These are phyloP conservation scores for Blastomyces percursus DNA, from an alignment of 2,329 filamentous ascomycete genomes.

Conservation along the genomic window DNA sequence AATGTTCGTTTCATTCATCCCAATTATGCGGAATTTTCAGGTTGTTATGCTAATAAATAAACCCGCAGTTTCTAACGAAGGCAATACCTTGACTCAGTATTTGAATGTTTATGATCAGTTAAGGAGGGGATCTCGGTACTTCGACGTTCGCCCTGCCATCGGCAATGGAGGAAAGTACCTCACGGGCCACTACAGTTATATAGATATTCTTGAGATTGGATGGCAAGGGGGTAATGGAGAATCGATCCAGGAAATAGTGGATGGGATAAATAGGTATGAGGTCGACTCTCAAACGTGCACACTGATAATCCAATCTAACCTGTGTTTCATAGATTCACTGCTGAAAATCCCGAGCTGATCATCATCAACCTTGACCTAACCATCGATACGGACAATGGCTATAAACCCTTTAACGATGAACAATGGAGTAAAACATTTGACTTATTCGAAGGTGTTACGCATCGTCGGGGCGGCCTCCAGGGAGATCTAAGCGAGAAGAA, in stretches of 20 bases:
- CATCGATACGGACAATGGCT: constrained; percentile 32
- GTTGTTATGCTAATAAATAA: not conserved
- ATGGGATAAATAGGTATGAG: constrained; percentile 4
- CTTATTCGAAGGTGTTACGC: constrained; percentile 33
- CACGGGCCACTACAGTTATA: constrained; percentile 29
- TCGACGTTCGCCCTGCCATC: constrained; percentile 39
- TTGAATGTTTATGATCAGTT: constrained; percentile 39
- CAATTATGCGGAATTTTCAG: not conserved
- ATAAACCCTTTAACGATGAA: constrained; percentile 27
- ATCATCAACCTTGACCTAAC: constrained; percentile 40
- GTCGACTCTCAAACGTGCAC: not conserved
- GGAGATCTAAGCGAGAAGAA: constrained; percentile 24
- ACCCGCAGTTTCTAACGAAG: constrained; percentile 23
- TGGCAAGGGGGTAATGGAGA: constrained; percentile 6
- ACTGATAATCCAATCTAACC: not conserved
- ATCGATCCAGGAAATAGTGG: not conserved
- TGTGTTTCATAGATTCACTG: constrained; percentile 36
- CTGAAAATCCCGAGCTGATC: constrained; percentile 36
- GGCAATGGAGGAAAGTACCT: constrained; percentile 30
- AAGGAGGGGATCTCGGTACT: constrained; percentile 37
- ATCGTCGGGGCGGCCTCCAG: constrained; percentile 27
- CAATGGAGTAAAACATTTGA: constrained; percentile 37
- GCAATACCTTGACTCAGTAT: constrained; percentile 38
- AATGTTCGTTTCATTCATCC: not conserved
- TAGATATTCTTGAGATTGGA: constrained; percentile 3